Evolutionary conservation across 371 early-diverging fungal species (phyloP).

Genomic region (Mortierella sp.): DNA sequence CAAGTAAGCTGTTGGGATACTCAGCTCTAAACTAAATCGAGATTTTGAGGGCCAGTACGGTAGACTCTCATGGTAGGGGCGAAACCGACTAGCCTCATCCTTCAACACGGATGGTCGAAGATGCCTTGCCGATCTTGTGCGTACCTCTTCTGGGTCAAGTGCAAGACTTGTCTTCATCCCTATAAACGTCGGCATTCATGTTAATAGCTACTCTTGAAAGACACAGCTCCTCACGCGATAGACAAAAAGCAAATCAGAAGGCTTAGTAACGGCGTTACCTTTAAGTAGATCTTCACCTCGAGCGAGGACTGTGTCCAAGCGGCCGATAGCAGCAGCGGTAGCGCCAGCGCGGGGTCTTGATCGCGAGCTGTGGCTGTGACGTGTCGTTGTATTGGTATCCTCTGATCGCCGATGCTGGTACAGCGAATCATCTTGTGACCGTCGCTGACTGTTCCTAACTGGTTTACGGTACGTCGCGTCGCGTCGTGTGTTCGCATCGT

Average conservation of each 20-base stretch:
- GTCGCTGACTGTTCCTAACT: neutral
- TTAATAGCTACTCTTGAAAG: neutral
- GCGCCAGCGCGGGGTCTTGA: constrained; percentile 53
- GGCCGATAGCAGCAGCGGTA: constrained; percentile 54
- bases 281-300: constrained; percentile 46
- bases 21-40: constrained; percentile 41
- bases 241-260: no score
- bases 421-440: constrained; percentile 13
- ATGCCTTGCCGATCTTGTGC: constrained; percentile 18
- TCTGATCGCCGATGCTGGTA: constrained; percentile 13
- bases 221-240: neutral
- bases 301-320: constrained; percentile 37
- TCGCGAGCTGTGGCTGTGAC: constrained; percentile 22
- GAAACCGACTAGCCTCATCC: constrained; percentile 3
- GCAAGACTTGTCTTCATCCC: constrained; percentile 54
- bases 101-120: constrained; percentile 20
- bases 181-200: neutral
- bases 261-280: constrained; percentile 10
- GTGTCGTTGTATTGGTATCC: constrained; percentile 12
- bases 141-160: constrained; percentile 52
- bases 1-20: constrained; percentile 46
- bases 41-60: constrained; percentile 57
- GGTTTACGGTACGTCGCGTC: neutral
- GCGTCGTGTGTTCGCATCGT: neutral
- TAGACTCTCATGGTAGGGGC: constrained; percentile 27